A percentile compares a stretch with the other conserved stretches of the same genome.
phyloP scores from a whole-genome alignment of 257 asterid genomes.

The Mentha longifolia region DNA sequence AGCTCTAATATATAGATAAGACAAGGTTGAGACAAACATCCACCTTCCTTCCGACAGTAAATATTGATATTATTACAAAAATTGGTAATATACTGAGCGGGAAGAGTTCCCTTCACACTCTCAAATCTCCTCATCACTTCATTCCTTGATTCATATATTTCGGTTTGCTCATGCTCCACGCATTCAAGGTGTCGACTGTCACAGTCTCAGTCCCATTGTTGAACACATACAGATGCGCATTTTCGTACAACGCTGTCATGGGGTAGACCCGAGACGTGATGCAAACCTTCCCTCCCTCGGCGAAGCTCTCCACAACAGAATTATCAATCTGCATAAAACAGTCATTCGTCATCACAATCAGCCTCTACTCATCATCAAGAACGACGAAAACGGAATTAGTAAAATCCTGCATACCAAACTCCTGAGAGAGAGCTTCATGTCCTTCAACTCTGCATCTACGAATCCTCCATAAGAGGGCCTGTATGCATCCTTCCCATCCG shows the following conservation, averaged over 20 bases:
- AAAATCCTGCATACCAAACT: constrained; percentile 53
- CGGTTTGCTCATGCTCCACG: constrained; percentile 58
- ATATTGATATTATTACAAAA: not conserved
- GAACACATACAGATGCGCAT: constrained; percentile 53
- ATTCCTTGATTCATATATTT: constrained; percentile 41
- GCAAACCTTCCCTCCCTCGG: constrained; percentile 50
- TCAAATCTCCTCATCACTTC: not conserved
- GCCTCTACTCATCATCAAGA: too few relatives aligned
- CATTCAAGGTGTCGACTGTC: constrained; percentile 42
- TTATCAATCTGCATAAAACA: constrained; percentile 49
- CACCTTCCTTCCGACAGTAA: not conserved
- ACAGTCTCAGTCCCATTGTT: constrained; percentile 53
- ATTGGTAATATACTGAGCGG: not conserved
- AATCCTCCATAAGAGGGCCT: constrained; percentile 70
- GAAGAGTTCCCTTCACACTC: not conserved
- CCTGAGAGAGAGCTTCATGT: constrained; percentile 66
- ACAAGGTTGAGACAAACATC: not conserved
- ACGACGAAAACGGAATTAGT: too few relatives aligned
- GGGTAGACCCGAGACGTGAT: constrained; percentile 64
- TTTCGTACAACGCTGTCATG: constrained; percentile 33
- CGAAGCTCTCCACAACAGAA: constrained; percentile 68
- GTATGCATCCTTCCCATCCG: constrained; percentile 35
- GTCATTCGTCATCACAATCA: not conserved
- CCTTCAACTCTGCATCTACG: constrained; percentile 54
- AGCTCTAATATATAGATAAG: not conserved